Base-by-base conservation (phyloP, 495 filamentous ascomycete genomes). In the Trichoderma virens region DNA sequence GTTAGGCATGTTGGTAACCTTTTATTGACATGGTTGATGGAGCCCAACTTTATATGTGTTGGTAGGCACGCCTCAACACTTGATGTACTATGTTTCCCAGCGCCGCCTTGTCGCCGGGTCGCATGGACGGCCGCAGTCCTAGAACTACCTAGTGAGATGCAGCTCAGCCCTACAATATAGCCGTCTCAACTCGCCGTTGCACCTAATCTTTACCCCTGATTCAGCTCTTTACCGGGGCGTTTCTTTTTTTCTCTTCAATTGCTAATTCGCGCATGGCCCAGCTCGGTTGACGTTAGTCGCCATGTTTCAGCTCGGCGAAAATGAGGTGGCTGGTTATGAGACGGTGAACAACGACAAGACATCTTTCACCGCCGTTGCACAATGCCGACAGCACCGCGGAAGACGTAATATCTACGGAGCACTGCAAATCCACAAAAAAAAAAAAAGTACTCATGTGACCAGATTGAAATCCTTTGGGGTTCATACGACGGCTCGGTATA, bases 91-190 rank as follows among this genome's bases (percentile, higher is more conserved):
- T n/a, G n/a, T n/a, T n/a, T n/a, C n/a, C n/a, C n/a, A n/a, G 25
- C 51, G 23, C 51, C 18, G 9, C 25, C 11, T 16, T 30, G 25
- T 28, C 23, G 51, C 23, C 51, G 51, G 51, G 51, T 30, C 51
- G 51, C 51, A 56, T 56, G 9, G 23, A 56, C 51, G 51, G 51
- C 27, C 51, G 4, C 51, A n/a, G 27, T 27, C 27, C 51, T 27
- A 27, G 16, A 30, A 14, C 11, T 56, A 35, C 6, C 34, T 35
- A 7, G 34, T 35, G 34, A 13, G 51, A 18, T 28, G 25, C 51
- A 56, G 51, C 51, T 56, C 51, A 56, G 51, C 51, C 51, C 51
- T 56, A 56, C 51, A 27, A 30, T 18, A 30, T 25, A 28, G 23
- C 18, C 8, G 51, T 13, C 34, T 7, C 6, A 35, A 1, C 7